Base-by-base conservation (phyloP, 805 yeast species). In the Teunomyces kruisii region DNA sequence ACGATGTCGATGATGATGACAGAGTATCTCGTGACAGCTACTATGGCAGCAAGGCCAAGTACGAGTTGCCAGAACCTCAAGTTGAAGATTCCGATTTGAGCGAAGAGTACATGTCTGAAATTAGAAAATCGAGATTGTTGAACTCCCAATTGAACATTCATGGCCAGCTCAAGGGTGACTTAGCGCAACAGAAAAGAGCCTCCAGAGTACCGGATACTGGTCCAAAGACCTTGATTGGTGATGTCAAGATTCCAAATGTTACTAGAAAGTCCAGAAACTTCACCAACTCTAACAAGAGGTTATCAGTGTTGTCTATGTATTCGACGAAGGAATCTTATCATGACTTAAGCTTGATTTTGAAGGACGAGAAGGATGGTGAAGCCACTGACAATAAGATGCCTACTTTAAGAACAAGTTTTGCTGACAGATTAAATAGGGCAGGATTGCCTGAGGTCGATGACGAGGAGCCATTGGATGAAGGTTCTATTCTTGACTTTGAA, bases 291-390 rank as follows among this genome's bases (percentile, higher is more conserved):
- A 80, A 80, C 57, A 86, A 82, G 63, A 76, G 94, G 57, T 68
- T 84, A 43, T 82, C 88, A 27, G 86, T 86, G n/a, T 62, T 86
- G 33, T 83, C 90, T 0, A 68, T 84, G 63, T 83, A 83, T 54
- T 84, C 91, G 0, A 80, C 90, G 2, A 81, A 77, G 49, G 79
- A 76, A 38, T 82, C 88, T 0, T 83, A 77, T 52, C 77, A 76
- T 32, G 83, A 85, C 56, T 69, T 84, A 56, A 78, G 76, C 48
- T 61, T 68, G 2, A 59, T 70, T 37, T 55, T 67, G 44, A 58
- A 59, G 38, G 50, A 53, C 16, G 55, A 51, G 44, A 58, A 59
- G 38, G 50, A 53, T 17, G 55, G 51, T 9, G 59, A 61, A 12
- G 64, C 54, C 9, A 39, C 33, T 13, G 64, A 56, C 13, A 43